A percentile compares a stretch with the other conserved stretches of the same genome.
These are phyloP conservation scores for Leishmania lainsoni DNA, from an alignment of 208 protist species.

Conservation along the genomic window DNA sequence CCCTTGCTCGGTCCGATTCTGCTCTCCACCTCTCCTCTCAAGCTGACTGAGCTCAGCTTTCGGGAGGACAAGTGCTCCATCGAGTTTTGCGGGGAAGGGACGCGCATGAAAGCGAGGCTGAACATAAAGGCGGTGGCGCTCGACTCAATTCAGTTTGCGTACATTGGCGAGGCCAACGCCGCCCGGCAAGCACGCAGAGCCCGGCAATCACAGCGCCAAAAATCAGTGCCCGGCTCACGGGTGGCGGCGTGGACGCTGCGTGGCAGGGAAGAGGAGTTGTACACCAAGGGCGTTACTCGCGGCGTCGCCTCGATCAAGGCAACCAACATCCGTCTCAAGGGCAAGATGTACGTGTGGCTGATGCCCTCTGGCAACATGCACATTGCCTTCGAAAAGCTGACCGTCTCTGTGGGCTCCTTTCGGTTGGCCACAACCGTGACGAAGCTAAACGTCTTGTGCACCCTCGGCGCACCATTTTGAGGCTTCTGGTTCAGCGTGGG, in stretches of 20 bases:
- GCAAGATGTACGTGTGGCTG: conserved; percentile 25
- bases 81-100: conserved; percentile 43
- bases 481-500: conserved; percentile 35
- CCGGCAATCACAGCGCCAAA: conserved; percentile 2
- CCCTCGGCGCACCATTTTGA: conserved; percentile 57
- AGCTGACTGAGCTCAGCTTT: conserved; percentile 40
- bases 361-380: conserved; percentile 28
- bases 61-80: conserved; percentile 39
- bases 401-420: conserved; percentile 46
- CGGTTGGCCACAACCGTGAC: conserved; percentile 46
- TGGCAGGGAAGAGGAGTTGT: conserved; percentile 3
- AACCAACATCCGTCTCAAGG: conserved; percentile 20
- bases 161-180: conserved; percentile 52
- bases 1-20: conserved; percentile 53
- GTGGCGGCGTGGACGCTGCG: conserved; percentile 13
- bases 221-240: conserved; percentile 1
- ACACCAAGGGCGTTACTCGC: conserved; percentile 32
- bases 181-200: conserved; percentile 27
- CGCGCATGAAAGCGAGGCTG: conserved; percentile 37
- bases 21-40: conserved; percentile 47
- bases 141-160: conserved; percentile 54
- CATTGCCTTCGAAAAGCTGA: conserved; percentile 23
- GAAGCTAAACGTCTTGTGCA: conserved; percentile 47
- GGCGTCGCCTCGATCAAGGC: conserved; percentile 30
- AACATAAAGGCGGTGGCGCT: conserved; percentile 43